Conservation (phyloP, 2,329 filamentous ascomycete species). For the Clonostachys byssicola region DNA sequence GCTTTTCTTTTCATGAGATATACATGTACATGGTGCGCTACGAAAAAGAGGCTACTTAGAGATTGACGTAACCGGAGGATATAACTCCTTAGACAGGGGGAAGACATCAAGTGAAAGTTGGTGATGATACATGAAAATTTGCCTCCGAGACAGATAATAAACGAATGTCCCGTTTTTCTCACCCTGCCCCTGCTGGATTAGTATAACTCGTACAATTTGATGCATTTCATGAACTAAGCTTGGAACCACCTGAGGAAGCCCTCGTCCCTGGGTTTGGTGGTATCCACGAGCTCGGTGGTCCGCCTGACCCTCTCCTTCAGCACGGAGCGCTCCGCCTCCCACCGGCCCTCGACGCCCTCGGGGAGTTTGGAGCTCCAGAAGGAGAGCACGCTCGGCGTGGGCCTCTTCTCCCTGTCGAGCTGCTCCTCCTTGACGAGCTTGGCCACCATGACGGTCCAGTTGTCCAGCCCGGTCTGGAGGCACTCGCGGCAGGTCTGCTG, state of each 20-base stretch:
- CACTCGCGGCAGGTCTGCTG: slow-evolving; percentile 69
- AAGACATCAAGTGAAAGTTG: no score
- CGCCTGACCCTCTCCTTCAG: slow-evolving; percentile 46
- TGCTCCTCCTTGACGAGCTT: slow-evolving; percentile 52
- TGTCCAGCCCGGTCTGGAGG: slow-evolving; percentile 68
- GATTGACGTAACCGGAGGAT: not conserved
- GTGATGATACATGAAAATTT: no score
- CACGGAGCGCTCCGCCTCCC: slow-evolving; percentile 51
- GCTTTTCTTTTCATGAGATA: no score
- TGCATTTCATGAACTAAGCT: slow-evolving; percentile 16
- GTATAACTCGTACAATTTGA: no score
- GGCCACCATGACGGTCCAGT: slow-evolving; percentile 80
- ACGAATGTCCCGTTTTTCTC: no score
- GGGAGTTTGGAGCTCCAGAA: slow-evolving; percentile 22
- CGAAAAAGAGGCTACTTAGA: not conserved
- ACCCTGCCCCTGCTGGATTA: no score
- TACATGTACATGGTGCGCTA: not conserved
- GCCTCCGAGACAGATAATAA: no score
- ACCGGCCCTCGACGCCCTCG: slow-evolving; percentile 35
- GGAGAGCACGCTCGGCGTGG: slow-evolving; percentile 20
- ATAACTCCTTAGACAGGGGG: no score
- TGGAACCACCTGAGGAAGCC: slow-evolving; percentile 31
- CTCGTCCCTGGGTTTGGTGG: slow-evolving; percentile 29
- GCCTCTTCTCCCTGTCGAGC: slow-evolving; percentile 18
- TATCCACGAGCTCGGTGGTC: slow-evolving; percentile 48